Percentiles rank a stretch among this genome's conserved stretches.
phyloP scores from a whole-genome alignment of 495 filamentous ascomycete genomes.

The Tuber magnatum region DNA sequence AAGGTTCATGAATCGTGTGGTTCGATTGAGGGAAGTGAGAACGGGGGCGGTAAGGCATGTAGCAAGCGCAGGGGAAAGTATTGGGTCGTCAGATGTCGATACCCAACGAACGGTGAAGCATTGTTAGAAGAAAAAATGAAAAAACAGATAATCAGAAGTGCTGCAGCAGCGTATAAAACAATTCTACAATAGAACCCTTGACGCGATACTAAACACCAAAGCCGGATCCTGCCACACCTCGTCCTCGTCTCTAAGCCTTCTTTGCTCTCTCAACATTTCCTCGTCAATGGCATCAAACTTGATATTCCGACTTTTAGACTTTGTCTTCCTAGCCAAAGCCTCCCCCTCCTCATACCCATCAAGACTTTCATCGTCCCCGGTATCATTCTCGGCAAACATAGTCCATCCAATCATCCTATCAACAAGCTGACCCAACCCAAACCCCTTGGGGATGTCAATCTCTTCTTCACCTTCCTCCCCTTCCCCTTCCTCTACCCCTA shows the following conservation, averaged over 20 bases:
- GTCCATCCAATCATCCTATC: constrained; percentile 68
- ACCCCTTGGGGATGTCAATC: constrained; percentile 52
- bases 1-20: background rate
- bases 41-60: background rate
- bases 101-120: background rate
- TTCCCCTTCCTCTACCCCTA: constrained; percentile 36
- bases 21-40: background rate
- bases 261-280: constrained; percentile 39
- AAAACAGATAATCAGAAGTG: no score
- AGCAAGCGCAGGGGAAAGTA: background rate
- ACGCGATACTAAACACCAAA: constrained; percentile 73
- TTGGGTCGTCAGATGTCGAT: background rate
- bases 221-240: constrained; percentile 76
- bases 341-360: constrained; percentile 42
- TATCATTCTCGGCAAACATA: constrained; percentile 66
- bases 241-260: constrained; percentile 45
- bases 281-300: constrained; percentile 44
- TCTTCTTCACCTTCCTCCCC: constrained; percentile 50
- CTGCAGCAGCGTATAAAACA: background rate
- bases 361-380: constrained; percentile 51
- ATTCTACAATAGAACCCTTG: constrained; percentile 58
- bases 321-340: constrained; percentile 33
- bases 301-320: constrained; percentile 43
- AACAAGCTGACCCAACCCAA: constrained; percentile 67
- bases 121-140: background rate